Conservation (phyloP, 2,329 filamentous ascomycete species). For the Talaromyces funiculosus region DNA sequence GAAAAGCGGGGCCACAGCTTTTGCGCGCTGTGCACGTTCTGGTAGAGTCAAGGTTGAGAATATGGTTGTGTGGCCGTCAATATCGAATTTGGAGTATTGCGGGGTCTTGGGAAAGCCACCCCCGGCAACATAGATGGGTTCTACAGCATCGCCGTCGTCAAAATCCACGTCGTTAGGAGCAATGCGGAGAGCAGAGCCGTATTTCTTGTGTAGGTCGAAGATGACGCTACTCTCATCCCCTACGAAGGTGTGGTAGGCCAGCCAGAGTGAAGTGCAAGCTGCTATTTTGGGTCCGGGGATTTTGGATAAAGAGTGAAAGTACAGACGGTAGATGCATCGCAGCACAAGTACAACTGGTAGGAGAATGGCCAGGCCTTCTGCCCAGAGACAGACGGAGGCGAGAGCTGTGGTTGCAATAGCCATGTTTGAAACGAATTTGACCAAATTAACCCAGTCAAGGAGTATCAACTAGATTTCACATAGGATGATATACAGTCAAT, state of each 20-base stretch:
- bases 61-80: conserved; percentile 51
- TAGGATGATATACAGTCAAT: not conserved
- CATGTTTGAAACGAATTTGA: not conserved
- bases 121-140: conserved; percentile 47
- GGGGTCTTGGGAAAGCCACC: conserved; percentile 51
- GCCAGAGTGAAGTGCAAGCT: conserved; percentile 24
- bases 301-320: conserved; percentile 25
- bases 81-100: conserved; percentile 53
- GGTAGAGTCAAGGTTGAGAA: conserved; percentile 45
- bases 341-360: not conserved
- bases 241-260: conserved; percentile 25
- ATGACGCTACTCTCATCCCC: conserved; percentile 22
- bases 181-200: conserved; percentile 28
- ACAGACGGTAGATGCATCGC: conserved; percentile 23
- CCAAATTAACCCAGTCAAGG: not conserved
- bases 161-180: conserved; percentile 40
- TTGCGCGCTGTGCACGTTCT: conserved; percentile 44
- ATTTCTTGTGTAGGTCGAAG: conserved; percentile 23
- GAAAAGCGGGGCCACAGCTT: conserved; percentile 49
- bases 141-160: conserved; percentile 41
- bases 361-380: not conserved
- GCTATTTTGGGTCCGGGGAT: conserved; percentile 32
- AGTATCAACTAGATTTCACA: not conserved
- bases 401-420: not conserved
- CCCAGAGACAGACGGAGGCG: not conserved